Conservation (phyloP, 1,284 basidiomycete genomes). For the Mycosarcoma maydis region DNA sequence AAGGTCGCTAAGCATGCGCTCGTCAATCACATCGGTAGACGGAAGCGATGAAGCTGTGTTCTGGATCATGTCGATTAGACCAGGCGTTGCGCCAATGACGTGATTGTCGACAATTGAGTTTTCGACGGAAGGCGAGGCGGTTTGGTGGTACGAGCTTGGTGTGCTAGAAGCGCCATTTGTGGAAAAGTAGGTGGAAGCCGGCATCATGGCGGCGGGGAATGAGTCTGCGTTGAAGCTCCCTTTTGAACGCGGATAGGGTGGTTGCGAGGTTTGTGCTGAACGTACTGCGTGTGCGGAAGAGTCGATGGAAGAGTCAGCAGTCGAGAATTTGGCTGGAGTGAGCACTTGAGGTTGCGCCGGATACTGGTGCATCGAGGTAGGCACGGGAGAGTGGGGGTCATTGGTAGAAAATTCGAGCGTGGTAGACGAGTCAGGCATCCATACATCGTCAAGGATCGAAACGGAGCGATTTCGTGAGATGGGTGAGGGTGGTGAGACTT, state of each 20-base stretch:
- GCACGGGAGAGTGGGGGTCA: background rate
- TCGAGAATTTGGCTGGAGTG: background rate
- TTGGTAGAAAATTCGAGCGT: background rate
- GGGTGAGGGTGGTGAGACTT: background rate
- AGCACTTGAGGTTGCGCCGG: slow-evolving; percentile 1
- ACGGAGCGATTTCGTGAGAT: background rate
- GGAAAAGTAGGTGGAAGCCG: slow-evolving; percentile 1
- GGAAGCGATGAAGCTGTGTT: background rate
- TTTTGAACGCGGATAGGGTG: background rate
- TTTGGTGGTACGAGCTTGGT: background rate
- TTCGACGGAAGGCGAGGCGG: background rate
- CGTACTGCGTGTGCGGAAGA: no score
- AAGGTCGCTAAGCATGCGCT: slow-evolving; percentile 8
- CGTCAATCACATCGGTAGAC: background rate
- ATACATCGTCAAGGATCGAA: slow-evolving; percentile 3
- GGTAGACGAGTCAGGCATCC: background rate
- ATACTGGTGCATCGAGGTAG: background rate
- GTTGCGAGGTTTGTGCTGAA: no score
- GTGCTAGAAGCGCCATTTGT: background rate
- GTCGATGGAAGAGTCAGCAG: background rate
- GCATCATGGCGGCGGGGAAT: background rate
- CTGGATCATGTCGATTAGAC: slow-evolving; percentile 1
- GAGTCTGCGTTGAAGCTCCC: background rate
- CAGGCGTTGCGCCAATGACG: background rate
- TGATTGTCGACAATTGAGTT: background rate